phyloP scores from a whole-genome alignment of 768 basidiomycete genomes.

The Cytidiella melzeri region DNA sequence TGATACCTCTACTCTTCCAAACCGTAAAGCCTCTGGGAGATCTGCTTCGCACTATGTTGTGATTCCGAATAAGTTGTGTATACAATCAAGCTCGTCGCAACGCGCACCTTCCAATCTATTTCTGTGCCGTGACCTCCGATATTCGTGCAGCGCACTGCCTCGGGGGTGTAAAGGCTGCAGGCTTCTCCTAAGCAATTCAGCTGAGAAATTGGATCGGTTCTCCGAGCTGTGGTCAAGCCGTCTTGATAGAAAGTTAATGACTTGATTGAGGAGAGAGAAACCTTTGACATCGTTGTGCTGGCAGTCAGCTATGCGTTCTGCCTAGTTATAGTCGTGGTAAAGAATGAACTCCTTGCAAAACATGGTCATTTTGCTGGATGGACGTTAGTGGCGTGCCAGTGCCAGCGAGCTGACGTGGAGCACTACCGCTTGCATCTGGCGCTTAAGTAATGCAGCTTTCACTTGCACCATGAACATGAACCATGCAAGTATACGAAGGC shows the following conservation, averaged over 20 bases:
- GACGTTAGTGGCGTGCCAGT: too few species aligned
- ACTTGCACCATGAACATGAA: too few species aligned
- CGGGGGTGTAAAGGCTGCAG: constrained; percentile 73
- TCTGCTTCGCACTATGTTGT: constrained; percentile 81
- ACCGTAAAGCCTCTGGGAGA: constrained; percentile 72
- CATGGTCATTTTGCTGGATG: too few species aligned
- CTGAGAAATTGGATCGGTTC: constrained; percentile 68
- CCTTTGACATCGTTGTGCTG: constrained; percentile 21
- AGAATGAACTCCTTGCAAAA: too few species aligned
- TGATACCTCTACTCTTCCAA: constrained; percentile 79
- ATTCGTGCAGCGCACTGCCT: constrained; percentile 80
- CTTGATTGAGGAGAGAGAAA: constrained; percentile 66
- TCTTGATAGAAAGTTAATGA: constrained; percentile 77
- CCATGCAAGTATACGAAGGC: too few species aligned
- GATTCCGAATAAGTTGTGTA: background rate
- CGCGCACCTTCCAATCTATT: constrained; percentile 92
- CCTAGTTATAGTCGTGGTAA: too few species aligned
- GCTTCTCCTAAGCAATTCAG: constrained; percentile 75
- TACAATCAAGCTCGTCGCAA: background rate
- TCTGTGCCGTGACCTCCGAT: constrained; percentile 72
- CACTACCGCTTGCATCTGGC: too few species aligned
- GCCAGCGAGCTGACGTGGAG: too few species aligned
- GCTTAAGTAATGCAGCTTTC: too few species aligned
- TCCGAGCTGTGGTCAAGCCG: constrained; percentile 54
- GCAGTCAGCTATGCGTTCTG: too few species aligned